Percentiles rank a stretch among this genome's conserved stretches.
phyloP scores from a whole-genome alignment of 2,329 filamentous ascomycete species.

The Ceratocystis papillata region DNA sequence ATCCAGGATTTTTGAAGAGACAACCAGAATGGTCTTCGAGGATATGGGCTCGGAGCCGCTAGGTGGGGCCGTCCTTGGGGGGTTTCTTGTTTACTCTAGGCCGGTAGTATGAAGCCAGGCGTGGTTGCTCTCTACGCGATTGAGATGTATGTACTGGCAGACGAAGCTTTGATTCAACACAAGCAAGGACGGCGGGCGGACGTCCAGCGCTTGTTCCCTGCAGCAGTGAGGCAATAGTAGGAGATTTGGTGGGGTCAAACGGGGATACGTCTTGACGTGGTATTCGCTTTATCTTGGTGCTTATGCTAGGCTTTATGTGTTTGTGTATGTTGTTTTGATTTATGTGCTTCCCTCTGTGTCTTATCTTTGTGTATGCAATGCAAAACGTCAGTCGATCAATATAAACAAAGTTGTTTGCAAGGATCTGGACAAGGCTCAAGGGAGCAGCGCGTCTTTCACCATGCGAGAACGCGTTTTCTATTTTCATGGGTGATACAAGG shows the following conservation, averaged over 20 bases:
- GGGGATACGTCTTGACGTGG: background rate
- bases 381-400: background rate
- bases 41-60: background rate
- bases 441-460: background rate
- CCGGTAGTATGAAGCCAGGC: background rate
- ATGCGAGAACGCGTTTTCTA: background rate
- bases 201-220: background rate
- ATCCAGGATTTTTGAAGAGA: background rate
- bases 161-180: background rate
- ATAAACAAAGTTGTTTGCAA: background rate
- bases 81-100: background rate
- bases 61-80: background rate
- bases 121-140: no score
- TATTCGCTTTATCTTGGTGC: background rate
- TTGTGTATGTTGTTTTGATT: background rate
- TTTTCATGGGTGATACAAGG: background rate
- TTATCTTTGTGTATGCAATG: background rate
- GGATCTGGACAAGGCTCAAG: background rate
- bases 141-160: no score
- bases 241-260: no score
- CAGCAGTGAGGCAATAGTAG: no score
- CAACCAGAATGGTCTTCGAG: background rate
- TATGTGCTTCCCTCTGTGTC: background rate
- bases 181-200: background rate
- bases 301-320: constrained; percentile 1